Percentiles rank a stretch among this genome's conserved stretches.
These are phyloP conservation scores for Neofusicoccum parvum DNA, from an alignment of 2,329 filamentous ascomycete species.

Conservation along the genomic window DNA sequence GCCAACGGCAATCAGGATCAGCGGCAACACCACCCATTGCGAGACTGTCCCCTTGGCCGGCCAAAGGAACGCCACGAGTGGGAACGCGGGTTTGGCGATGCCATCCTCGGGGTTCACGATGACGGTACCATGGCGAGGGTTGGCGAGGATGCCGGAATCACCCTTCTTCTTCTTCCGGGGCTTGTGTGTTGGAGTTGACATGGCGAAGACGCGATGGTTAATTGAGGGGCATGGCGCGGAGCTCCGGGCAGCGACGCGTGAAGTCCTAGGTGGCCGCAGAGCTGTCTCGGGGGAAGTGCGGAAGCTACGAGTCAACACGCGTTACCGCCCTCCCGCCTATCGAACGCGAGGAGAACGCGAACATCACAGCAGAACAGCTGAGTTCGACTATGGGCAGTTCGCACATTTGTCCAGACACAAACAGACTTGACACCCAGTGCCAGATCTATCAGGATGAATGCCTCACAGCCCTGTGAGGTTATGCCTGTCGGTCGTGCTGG, in stretches of 20 bases:
- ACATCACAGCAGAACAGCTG: too few species aligned
- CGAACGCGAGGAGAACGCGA: too few species aligned
- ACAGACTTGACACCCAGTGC: too few species aligned
- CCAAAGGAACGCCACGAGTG: conserved; percentile 92
- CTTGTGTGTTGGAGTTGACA: conserved; percentile 42
- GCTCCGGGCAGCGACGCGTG: conserved; percentile 5
- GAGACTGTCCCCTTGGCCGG: conserved; percentile 80
- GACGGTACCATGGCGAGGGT: conserved; percentile 47
- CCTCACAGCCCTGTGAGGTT: too few species aligned
- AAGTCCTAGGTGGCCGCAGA: conserved; percentile 6
- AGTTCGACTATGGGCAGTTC: too few species aligned
- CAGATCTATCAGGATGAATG: too few species aligned
- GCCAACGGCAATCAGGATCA: conserved; percentile 86
- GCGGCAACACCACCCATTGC: conserved; percentile 88
- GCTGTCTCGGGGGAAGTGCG: not conserved
- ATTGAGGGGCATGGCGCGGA: conserved; percentile 26
- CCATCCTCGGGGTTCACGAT: conserved; percentile 41
- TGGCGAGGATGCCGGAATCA: conserved; percentile 42
- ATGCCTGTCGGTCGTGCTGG: too few species aligned
- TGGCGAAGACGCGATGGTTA: conserved; percentile 25
- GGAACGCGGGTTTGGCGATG: conserved; percentile 70
- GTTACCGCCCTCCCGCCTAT: too few species aligned
- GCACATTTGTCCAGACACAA: too few species aligned
- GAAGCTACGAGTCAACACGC: not conserved
- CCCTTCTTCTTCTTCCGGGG: conserved; percentile 48